Evolutionary conservation across 129 eudicot species (phyloP).

Genomic region (Flaveria brownii): DNA sequence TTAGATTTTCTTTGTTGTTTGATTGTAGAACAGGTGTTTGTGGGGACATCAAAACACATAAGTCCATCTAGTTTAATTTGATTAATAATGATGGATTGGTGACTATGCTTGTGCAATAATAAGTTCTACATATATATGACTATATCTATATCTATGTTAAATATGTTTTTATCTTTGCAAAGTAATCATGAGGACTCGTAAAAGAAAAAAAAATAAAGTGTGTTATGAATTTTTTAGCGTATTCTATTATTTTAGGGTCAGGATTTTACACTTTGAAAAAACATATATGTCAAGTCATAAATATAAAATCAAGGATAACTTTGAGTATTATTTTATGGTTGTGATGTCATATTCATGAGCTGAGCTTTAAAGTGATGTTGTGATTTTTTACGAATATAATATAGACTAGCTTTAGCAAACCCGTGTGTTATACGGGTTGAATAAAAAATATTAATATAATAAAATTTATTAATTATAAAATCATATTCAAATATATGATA

Average conservation of each 20-base stretch:
- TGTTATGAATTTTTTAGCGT: neutral
- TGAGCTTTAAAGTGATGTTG: too few relatives aligned
- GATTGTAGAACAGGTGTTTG: conserved; percentile 24
- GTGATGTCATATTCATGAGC: neutral
- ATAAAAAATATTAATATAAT: too few relatives aligned
- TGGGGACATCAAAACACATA: conserved; percentile 22
- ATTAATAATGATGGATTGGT: conserved; percentile 19
- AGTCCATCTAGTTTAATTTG: conserved; percentile 15
- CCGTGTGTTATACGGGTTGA: too few relatives aligned
- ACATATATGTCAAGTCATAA: neutral
- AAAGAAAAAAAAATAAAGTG: neutral
- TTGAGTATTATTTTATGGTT: neutral
- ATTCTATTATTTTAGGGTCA: neutral
- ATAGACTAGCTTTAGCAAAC: too few relatives aligned
- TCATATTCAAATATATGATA: too few relatives aligned
- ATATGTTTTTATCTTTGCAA: neutral
- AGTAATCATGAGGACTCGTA: neutral
- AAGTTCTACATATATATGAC: neutral
- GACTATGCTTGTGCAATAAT: neutral
- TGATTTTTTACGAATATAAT: too few relatives aligned
- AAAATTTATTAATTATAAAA: too few relatives aligned
- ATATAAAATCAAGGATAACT: too few relatives aligned
- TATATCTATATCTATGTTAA: neutral
- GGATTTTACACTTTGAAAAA: neutral
- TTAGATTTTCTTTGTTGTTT: conserved; percentile 12